These are phyloP conservation scores for Pluteus cervinus DNA, from an alignment of 768 basidiomycete species.

Conservation along the genomic window DNA sequence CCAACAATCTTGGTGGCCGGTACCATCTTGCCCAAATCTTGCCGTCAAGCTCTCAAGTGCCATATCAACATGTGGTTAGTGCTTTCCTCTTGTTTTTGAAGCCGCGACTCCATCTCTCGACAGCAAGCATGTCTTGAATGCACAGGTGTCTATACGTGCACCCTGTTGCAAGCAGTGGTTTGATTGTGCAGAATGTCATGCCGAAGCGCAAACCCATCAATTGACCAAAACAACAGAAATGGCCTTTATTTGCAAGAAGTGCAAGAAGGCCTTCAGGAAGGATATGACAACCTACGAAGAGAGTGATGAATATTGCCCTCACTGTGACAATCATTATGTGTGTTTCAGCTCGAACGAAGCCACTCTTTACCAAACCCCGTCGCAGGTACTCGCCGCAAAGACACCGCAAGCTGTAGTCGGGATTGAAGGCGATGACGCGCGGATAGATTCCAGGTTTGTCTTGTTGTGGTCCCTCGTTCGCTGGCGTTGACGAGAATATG, in stretches of 20 bases:
- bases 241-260: slow-evolving; percentile 42
- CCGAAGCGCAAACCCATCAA: slow-evolving; percentile 69
- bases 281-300: slow-evolving; percentile 92
- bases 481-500: slow-evolving; percentile 5
- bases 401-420: slow-evolving; percentile 80
- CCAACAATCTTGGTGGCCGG: too few relatives aligned
- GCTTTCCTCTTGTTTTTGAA: too few relatives aligned
- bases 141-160: slow-evolving; percentile 92
- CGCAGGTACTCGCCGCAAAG: slow-evolving; percentile 92
- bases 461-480: background rate
- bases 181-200: slow-evolving; percentile 96
- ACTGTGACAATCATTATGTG: slow-evolving; percentile 98
- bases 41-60: too few relatives aligned
- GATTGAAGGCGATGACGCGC: slow-evolving; percentile 87
- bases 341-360: background rate
- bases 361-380: background rate
- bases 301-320: slow-evolving; percentile 96
- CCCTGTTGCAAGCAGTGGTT: slow-evolving; percentile 98
- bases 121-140: slow-evolving; percentile 96
- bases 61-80: too few relatives aligned
- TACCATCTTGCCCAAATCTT: too few relatives aligned
- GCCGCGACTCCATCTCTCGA: slow-evolving; percentile 12
- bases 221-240: slow-evolving; percentile 72
- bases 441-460: slow-evolving; percentile 78
- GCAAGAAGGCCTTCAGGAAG: slow-evolving; percentile 92